phyloP scores from a whole-genome alignment of 1,284 basidiomycete species.

The Tremellales sp. region DNA sequence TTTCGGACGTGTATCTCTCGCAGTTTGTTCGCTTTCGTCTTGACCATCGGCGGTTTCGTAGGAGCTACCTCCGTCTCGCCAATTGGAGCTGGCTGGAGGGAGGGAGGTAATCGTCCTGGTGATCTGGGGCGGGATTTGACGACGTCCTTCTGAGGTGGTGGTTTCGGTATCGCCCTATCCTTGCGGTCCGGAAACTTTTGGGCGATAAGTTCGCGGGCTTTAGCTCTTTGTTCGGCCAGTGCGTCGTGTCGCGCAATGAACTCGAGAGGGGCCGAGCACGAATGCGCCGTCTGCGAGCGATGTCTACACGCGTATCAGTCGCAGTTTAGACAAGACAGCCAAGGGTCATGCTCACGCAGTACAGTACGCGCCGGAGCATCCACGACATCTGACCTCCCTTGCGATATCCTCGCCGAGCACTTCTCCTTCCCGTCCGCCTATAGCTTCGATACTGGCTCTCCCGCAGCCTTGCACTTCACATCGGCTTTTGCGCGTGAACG shows the following conservation, averaged over 20 bases:
- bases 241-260: constrained; percentile 30
- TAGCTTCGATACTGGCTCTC: constrained; percentile 32
- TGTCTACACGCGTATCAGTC: constrained; percentile 9
- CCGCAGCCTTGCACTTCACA: constrained; percentile 28
- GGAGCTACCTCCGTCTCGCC: not conserved
- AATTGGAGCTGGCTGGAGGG: constrained; percentile 3
- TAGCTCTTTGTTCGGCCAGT: constrained; percentile 12
- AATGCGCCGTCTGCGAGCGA: constrained; percentile 33
- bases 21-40: constrained; percentile 33
- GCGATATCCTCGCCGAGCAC: constrained; percentile 17
- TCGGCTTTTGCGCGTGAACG: constrained; percentile 10
- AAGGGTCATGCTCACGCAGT: constrained; percentile 23
- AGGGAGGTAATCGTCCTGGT: constrained; percentile 15
- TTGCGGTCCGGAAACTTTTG: constrained; percentile 30
- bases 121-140: not conserved
- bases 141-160: constrained; percentile 21
- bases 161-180: constrained; percentile 14
- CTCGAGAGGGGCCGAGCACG: constrained; percentile 26
- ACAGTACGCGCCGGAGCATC: constrained; percentile 34
- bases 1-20: constrained; percentile 38
- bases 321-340: not conserved
- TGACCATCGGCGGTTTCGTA: constrained; percentile 7
- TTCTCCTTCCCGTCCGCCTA: constrained; percentile 21
- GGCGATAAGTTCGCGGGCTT: constrained; percentile 30
- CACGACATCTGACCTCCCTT: constrained; percentile 28